These are phyloP conservation scores for Aquanectria penicillioides DNA, from an alignment of 2,329 filamentous ascomycete species.

Conservation along the genomic window DNA sequence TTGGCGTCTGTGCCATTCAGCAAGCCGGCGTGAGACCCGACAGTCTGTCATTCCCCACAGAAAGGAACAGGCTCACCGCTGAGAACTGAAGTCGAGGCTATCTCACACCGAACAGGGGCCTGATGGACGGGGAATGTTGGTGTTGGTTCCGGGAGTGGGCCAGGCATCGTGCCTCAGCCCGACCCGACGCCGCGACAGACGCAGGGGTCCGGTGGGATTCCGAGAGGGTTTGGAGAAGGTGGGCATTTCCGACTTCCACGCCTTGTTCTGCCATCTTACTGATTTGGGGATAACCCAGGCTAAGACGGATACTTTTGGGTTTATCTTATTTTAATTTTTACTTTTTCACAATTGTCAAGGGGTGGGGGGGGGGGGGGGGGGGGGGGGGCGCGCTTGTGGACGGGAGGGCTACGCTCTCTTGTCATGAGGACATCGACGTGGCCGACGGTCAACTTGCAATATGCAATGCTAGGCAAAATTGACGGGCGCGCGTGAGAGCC, in stretches of 20 bases:
- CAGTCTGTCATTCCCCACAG: constrained; percentile 23
- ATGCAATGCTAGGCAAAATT: constrained; percentile 9
- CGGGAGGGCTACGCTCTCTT: constrained; percentile 3
- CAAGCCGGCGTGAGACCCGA: constrained; percentile 14
- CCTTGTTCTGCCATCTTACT: constrained; percentile 26
- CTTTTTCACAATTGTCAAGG: no score
- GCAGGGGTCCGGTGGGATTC: constrained; percentile 6
- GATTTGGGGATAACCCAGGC: constrained; percentile 2
- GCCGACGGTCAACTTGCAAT: constrained; percentile 10
- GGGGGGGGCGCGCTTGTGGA: background rate
- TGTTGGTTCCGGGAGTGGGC: constrained; percentile 20
- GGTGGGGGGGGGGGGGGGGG: background rate
- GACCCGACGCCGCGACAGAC: background rate
- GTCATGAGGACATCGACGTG: constrained; percentile 24
- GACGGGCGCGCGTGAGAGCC: background rate
- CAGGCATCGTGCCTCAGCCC: constrained; percentile 4
- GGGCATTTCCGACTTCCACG: constrained; percentile 7
- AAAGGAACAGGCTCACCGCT: constrained; percentile 14
- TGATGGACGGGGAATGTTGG: constrained; percentile 14
- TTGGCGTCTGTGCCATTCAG: background rate
- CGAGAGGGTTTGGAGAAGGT: background rate
- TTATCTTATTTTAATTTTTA: no score
- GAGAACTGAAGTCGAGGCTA: constrained; percentile 5
- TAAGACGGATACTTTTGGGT: background rate
- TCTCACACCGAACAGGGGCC: constrained; percentile 11